Evolutionary conservation across 2,329 filamentous ascomycete species (phyloP).

Genomic region (Verticillium nonalfalfae): DNA sequence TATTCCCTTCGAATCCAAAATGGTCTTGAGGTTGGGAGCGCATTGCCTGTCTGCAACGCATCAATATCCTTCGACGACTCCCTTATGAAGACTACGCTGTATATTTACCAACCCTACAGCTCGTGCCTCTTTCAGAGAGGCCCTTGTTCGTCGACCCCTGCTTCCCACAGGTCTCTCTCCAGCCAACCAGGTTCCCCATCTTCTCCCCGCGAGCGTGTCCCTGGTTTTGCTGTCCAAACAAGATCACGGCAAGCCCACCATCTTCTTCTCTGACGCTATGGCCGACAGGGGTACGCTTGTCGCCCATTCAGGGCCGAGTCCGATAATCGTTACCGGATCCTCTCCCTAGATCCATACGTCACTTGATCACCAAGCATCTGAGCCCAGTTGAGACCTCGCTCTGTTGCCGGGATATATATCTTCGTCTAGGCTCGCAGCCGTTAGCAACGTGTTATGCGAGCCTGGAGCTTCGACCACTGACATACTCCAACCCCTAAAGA

Average conservation of each 20-base stretch:
- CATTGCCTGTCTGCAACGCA: not conserved
- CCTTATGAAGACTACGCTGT: not conserved
- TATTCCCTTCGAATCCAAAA: too few species aligned
- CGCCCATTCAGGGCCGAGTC: conserved; percentile 9
- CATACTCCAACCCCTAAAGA: not conserved
- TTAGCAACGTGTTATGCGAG: not conserved
- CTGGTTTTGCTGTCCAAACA: conserved; percentile 4
- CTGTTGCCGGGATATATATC: conserved; percentile 4
- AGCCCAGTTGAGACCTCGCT: conserved; percentile 1
- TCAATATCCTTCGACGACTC: not conserved
- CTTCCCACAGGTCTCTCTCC: not conserved
- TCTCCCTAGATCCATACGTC: conserved; percentile 8
- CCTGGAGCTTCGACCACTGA: not conserved
- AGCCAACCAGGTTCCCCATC: conserved; percentile 1
- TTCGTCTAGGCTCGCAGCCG: conserved; percentile 1
- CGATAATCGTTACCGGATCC: conserved; percentile 7
- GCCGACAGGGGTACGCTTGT: conserved; percentile 10
- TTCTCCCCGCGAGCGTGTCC: conserved; percentile 1
- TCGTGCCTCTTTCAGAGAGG: not conserved
- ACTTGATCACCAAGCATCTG: conserved; percentile 3
- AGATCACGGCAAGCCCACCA: conserved; percentile 6
- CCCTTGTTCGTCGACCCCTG: conserved; percentile 3
- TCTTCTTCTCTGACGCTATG: conserved; percentile 8
- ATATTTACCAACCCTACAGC: not conserved
- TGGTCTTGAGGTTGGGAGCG: too few species aligned